These are phyloP conservation scores for Mycena vulgaris DNA, from an alignment of 768 basidiomycete genomes.

Conservation along the genomic window DNA sequence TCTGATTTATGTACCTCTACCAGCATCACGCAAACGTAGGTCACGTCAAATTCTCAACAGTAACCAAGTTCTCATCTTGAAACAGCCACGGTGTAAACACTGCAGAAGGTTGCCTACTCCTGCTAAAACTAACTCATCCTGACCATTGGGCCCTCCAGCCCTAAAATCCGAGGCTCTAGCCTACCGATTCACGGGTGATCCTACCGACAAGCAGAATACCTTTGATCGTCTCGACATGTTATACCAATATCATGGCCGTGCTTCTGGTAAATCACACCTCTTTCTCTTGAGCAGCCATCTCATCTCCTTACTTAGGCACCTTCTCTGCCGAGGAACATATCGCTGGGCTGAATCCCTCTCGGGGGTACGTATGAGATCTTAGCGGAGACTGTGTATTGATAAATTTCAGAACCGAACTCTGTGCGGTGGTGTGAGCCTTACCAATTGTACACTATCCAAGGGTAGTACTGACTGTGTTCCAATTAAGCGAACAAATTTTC, in stretches of 20 bases:
- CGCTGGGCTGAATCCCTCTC: conserved; percentile 58
- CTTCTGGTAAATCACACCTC: conserved; percentile 44
- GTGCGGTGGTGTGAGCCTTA: conserved; percentile 55
- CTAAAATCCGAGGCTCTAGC: conserved; percentile 61
- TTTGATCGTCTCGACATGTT: conserved; percentile 57
- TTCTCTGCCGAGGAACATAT: conserved; percentile 61
- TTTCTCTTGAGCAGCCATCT: neutral
- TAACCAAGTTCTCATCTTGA: neutral
- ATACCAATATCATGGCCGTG: conserved; percentile 57
- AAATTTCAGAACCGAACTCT: conserved; percentile 52
- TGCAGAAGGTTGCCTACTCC: conserved; percentile 43
- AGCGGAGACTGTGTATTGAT: neutral
- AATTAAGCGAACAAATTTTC: conserved; percentile 59
- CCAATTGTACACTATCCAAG: neutral
- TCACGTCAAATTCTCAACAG: neutral
- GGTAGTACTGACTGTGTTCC: neutral
- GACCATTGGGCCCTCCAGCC: conserved; percentile 40
- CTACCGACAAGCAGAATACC: conserved; percentile 55
- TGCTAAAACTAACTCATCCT: conserved; percentile 33
- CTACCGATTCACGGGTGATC: conserved; percentile 58
- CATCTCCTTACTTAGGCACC: conserved; percentile 45
- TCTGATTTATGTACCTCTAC: neutral
- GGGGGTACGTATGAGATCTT: conserved; percentile 49
- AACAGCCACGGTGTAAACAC: conserved; percentile 60
- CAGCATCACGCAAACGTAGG: conserved; percentile 51